Conservation (phyloP, 768 basidiomycete species). For the Leccinellum albellum region DNA sequence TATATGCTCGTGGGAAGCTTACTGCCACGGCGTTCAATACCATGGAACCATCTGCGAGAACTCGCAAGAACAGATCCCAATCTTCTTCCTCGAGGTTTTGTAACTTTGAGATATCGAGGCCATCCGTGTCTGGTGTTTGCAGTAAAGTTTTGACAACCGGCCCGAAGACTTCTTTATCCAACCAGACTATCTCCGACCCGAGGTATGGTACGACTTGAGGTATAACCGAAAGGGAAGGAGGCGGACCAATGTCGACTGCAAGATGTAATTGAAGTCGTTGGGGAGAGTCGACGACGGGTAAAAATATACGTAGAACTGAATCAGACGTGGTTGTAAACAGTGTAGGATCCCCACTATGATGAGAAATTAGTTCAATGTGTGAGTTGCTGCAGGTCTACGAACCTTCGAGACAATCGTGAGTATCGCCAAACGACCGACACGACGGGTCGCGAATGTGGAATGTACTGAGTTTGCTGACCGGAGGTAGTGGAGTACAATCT, state of each 20-base stretch:
- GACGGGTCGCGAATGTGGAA: conserved; percentile 73
- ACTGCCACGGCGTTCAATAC: conserved; percentile 72
- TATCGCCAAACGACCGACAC: conserved; percentile 70
- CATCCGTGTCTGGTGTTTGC: conserved; percentile 24
- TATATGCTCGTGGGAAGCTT: conserved; percentile 26
- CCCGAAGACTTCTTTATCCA: conserved; percentile 60
- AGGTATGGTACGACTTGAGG: conserved; percentile 25
- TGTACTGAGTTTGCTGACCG: conserved; percentile 60
- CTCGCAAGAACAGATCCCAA: conserved; percentile 77
- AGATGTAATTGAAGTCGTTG: conserved; percentile 82
- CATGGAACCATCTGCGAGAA: conserved; percentile 70
- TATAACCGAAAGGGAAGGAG: conserved; percentile 42
- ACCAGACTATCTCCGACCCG: conserved; percentile 58
- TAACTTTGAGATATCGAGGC: conserved; percentile 36
- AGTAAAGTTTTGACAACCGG: conserved; percentile 44
- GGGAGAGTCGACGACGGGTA: conserved; percentile 85
- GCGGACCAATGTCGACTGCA: conserved; percentile 67
- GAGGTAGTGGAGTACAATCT: conserved; percentile 71
- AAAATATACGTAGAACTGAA: conserved; percentile 77
- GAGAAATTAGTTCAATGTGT: conserved; percentile 1
- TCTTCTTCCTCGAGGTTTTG: conserved; percentile 65
- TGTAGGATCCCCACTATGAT: conserved; percentile 63
- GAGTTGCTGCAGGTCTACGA: conserved; percentile 26
- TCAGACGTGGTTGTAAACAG: conserved; percentile 84
- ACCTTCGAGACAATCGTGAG: conserved; percentile 64